These are phyloP conservation scores for Candolleomyces eurysporus DNA, from an alignment of 768 basidiomycete species.

Conservation along the genomic window DNA sequence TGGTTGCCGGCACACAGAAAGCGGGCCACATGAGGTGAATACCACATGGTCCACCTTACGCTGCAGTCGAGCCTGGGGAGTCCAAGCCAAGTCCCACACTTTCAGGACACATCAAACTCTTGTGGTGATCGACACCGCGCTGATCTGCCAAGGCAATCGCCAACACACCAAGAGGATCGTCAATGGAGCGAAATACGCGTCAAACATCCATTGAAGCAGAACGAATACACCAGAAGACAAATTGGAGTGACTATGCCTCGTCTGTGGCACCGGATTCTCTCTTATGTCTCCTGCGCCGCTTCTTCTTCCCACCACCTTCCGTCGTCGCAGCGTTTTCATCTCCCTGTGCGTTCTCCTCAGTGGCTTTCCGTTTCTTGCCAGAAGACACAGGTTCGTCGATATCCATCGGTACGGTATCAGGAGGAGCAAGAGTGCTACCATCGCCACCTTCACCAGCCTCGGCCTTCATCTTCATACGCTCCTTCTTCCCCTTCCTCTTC, in stretches of 20 bases:
- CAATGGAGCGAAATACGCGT: neutral
- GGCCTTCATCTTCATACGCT: conserved; percentile 11
- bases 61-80: too few species aligned
- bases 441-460: conserved; percentile 16
- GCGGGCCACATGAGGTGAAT: too few species aligned
- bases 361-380: conserved; percentile 10
- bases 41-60: too few species aligned
- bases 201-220: neutral
- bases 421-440: conserved; percentile 17
- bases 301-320: conserved; percentile 10
- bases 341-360: conserved; percentile 27
- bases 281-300: conserved; percentile 17
- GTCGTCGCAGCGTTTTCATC: conserved; percentile 6
- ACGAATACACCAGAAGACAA: neutral
- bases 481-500: conserved; percentile 43
- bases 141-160: too few species aligned
- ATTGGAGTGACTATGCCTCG: conserved; percentile 13
- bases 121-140: too few species aligned
- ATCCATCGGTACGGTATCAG: conserved; percentile 17
- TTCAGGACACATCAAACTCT: too few species aligned
- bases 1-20: too few species aligned
- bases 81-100: too few species aligned
- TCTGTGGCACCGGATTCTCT: conserved; percentile 20
- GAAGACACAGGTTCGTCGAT: conserved; percentile 12
- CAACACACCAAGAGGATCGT: too few species aligned